phyloP scores from a whole-genome alignment of 2,329 filamentous ascomycete genomes.

The Stachybotrys chlorohalonatus region DNA sequence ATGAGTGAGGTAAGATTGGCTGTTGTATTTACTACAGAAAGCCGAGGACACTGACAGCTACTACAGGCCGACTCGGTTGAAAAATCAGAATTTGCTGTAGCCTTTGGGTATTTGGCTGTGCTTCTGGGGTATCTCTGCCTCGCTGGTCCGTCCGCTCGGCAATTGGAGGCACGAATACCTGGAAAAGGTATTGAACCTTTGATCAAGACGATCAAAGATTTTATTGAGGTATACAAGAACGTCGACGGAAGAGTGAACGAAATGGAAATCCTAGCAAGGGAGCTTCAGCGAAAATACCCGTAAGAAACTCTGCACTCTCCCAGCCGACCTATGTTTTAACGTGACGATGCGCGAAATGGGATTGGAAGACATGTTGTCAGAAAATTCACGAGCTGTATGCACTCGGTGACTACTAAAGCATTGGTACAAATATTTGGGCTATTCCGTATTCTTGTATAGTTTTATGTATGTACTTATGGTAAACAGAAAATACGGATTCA shows the following conservation, averaged over 20 bases:
- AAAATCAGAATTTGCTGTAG: conserved; percentile 71
- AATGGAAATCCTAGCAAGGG: conserved; percentile 27
- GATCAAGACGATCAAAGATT: conserved; percentile 44
- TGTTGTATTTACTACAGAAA: neutral
- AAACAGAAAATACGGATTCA: too few relatives aligned
- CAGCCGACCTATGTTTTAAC: too few relatives aligned
- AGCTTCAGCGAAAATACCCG: conserved; percentile 12
- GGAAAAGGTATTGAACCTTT: conserved; percentile 35
- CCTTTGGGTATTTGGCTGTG: conserved; percentile 78
- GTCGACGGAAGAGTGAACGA: conserved; percentile 35
- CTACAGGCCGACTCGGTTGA: conserved; percentile 58
- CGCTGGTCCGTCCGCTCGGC: conserved; percentile 31
- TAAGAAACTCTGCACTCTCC: neutral
- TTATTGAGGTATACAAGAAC: conserved; percentile 40
- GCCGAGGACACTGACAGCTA: neutral
- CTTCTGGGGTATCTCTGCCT: conserved; percentile 75
- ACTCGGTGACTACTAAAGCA: too few relatives aligned
- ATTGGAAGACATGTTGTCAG: too few relatives aligned
- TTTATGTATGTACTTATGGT: too few relatives aligned
- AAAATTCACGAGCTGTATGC: too few relatives aligned
- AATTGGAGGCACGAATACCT: conserved; percentile 31
- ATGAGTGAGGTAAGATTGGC: conserved; percentile 54
- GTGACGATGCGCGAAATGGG: too few relatives aligned
- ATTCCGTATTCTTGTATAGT: too few relatives aligned
- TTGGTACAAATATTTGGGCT: too few relatives aligned